Evolutionary conservation across 208 protist genomes (phyloP).

Genomic region (Trypanosoma brucei): DNA sequence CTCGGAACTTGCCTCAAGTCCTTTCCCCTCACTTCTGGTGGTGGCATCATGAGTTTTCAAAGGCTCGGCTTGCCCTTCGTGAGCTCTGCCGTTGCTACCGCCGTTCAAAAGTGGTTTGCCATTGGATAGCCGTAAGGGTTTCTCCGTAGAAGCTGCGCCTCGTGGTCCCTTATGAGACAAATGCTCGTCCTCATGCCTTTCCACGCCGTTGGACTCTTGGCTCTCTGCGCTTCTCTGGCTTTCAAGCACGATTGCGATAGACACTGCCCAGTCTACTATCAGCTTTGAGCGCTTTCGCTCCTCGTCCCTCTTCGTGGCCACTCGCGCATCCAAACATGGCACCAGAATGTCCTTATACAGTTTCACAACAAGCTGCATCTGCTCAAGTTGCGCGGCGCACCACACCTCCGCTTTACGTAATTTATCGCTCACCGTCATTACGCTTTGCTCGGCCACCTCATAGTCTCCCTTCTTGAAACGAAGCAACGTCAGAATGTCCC

Average conservation of each 20-base stretch:
- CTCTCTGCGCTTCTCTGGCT: neutral
- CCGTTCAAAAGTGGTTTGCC: too few relatives aligned
- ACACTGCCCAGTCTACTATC: conserved; percentile 1
- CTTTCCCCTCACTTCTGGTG: too few relatives aligned
- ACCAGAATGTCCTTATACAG: conserved; percentile 10
- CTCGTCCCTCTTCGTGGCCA: neutral
- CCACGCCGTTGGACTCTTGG: neutral
- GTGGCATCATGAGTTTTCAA: too few relatives aligned
- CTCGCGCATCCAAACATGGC: conserved; percentile 7
- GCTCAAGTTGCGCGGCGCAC: neutral
- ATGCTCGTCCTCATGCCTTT: too few relatives aligned
- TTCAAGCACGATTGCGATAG: conserved; percentile 3
- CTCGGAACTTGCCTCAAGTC: too few relatives aligned
- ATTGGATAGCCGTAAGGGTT: too few relatives aligned
- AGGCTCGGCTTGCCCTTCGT: neutral
- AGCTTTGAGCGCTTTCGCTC: conserved; percentile 6
- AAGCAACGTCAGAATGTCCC: neutral
- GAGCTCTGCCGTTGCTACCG: neutral
- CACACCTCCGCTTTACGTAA: neutral
- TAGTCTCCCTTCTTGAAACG: neutral
- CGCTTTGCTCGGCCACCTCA: conserved; percentile 1
- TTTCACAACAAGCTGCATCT: neutral
- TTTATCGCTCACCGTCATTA: conserved; percentile 11
- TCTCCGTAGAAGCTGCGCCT: too few relatives aligned
- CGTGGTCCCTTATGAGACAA: too few relatives aligned